Evolutionary conservation across 176 grass and related monocot genomes (phyloP).

Genomic region (Hsuehochloa calcarea): DNA sequence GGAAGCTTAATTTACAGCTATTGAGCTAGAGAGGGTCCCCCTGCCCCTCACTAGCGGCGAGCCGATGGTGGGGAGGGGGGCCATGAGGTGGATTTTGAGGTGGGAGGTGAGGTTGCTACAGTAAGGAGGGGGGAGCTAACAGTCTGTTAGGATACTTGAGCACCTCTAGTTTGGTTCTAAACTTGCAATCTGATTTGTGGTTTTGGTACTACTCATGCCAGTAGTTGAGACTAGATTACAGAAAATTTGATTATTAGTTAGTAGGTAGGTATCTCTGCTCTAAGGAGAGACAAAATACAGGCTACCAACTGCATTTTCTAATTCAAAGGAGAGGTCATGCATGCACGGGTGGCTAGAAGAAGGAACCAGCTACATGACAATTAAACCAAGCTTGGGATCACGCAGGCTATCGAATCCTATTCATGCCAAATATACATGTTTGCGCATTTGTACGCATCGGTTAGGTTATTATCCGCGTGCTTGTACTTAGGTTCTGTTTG

Average conservation of each 20-base stretch:
- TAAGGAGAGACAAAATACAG: slow-evolving; percentile 2
- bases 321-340: slow-evolving; percentile 19
- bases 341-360: neutral
- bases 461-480: neutral
- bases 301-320: slow-evolving; percentile 5
- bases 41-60: too few species aligned
- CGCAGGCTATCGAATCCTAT: neutral
- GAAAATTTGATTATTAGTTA: neutral
- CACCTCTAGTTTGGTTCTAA: neutral
- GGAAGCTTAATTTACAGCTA: too few species aligned
- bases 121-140: too few species aligned
- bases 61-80: too few species aligned
- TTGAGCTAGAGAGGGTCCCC: too few species aligned
- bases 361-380: neutral
- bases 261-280: neutral
- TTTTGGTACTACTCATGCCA: neutral
- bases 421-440: neutral
- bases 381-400: neutral
- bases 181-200: neutral
- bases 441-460: neutral
- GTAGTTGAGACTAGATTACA: slow-evolving; percentile 9
- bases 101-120: too few species aligned
- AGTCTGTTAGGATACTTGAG: neutral
- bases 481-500: neutral
- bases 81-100: too few species aligned